Conservation (phyloP, 2,329 filamentous ascomycete species). For the Aureobasidium sp. region DNA sequence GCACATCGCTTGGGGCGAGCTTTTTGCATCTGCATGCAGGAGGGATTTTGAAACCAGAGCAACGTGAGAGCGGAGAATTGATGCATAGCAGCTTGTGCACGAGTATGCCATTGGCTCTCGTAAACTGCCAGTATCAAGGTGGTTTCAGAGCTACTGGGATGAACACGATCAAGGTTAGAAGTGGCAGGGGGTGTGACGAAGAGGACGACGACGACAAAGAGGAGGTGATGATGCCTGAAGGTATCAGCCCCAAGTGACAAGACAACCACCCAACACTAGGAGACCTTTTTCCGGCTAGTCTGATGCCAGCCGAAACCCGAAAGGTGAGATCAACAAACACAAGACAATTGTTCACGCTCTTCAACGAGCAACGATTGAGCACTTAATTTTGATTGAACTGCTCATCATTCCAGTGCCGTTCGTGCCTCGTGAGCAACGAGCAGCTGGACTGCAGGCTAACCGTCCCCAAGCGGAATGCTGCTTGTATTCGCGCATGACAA, state of each 20-base stretch:
- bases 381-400: constrained; percentile 19
- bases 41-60: constrained; percentile 19
- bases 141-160: not conserved
- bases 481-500: constrained; percentile 19
- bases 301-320: constrained; percentile 10
- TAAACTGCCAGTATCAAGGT: not conserved
- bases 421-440: constrained; percentile 19
- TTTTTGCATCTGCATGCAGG: constrained; percentile 19
- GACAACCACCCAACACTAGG: constrained; percentile 17
- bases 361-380: constrained; percentile 9
- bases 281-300: constrained; percentile 4
- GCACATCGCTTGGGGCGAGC: constrained; percentile 19
- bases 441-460: constrained; percentile 14
- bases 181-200: constrained; percentile 2
- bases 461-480: constrained; percentile 22
- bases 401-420: constrained; percentile 21
- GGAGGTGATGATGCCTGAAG: not conserved
- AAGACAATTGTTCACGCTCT: constrained; percentile 17
- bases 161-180: not conserved
- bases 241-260: constrained; percentile 10
- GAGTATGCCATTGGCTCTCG: constrained; percentile 13
- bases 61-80: constrained; percentile 19
- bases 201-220: not conserved
- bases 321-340: constrained; percentile 17
- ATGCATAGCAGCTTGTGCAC: constrained; percentile 18